Evolutionary conservation across 768 basidiomycete genomes (phyloP).

Genomic region (Leccinum uliginosum): DNA sequence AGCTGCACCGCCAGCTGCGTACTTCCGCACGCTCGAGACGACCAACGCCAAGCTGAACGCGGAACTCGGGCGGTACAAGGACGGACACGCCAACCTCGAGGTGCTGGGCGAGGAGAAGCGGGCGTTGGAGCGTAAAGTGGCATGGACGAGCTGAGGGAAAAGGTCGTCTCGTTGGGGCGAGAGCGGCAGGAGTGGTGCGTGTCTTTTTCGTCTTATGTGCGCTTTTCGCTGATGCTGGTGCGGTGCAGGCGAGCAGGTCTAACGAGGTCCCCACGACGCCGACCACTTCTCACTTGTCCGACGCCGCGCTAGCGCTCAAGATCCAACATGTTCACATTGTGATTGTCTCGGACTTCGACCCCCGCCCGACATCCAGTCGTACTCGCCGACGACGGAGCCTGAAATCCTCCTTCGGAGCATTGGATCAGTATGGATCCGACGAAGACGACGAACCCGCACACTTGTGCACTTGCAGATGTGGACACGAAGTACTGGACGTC

Average conservation of each 20-base stretch:
- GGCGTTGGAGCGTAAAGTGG: constrained; percentile 50
- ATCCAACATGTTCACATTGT: constrained; percentile 68
- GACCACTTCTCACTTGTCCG: constrained; percentile 44
- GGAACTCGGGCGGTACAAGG: constrained; percentile 52
- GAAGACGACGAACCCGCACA: constrained; percentile 57
- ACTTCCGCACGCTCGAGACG: constrained; percentile 56
- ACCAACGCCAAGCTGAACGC: constrained; percentile 51
- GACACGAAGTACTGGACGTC: constrained; percentile 60
- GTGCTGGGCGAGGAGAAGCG: constrained; percentile 74
- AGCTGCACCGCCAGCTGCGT: constrained; percentile 61
- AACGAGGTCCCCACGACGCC: constrained; percentile 30
- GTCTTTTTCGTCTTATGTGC: no score
- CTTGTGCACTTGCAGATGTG: constrained; percentile 64
- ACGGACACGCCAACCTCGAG: constrained; percentile 55
- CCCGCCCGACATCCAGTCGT: constrained; percentile 52
- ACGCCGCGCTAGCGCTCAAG: constrained; percentile 59
- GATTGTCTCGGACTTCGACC: constrained; percentile 72
- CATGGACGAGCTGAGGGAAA: constrained; percentile 52
- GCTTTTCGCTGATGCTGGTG: no score
- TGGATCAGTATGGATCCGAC: constrained; percentile 68
- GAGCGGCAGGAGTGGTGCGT: constrained; percentile 58
- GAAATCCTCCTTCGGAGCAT: constrained; percentile 46
- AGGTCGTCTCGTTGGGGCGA: constrained; percentile 48
- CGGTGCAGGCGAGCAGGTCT: constrained; percentile 35
- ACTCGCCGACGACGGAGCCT: constrained; percentile 43